These are phyloP conservation scores for Xylaria sp. DNA, from an alignment of 2,329 filamentous ascomycete species.

Conservation along the genomic window DNA sequence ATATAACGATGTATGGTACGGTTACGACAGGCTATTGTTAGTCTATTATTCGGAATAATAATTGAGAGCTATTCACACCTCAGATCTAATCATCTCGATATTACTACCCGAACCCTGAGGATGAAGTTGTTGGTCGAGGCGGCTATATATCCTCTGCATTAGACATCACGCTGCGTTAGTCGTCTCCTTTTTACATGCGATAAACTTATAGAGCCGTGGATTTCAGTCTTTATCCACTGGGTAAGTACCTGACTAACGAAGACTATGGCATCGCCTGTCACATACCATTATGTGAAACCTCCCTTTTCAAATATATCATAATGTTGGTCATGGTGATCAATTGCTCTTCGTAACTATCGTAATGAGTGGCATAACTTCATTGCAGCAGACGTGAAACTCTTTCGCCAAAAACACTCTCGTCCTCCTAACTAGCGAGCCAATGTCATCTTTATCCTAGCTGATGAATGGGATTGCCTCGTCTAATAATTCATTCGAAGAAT, in stretches of 20 bases:
- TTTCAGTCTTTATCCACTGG: too few species aligned
- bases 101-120: not conserved
- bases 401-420: not conserved
- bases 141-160: not conserved
- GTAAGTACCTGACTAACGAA: too few species aligned
- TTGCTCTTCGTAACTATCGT: not conserved
- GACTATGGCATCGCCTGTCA: too few species aligned
- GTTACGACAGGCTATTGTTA: constrained; percentile 8
- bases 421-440: too few species aligned
- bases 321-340: not conserved
- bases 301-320: too few species aligned
- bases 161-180: not conserved
- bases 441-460: not conserved
- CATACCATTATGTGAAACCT: too few species aligned
- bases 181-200: too few species aligned
- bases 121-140: not conserved
- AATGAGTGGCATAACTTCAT: constrained; percentile 1
- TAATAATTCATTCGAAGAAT: not conserved
- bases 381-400: not conserved
- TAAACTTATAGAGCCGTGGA: too few species aligned
- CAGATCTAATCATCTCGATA: too few species aligned
- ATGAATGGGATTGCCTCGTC: not conserved
- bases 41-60: constrained; percentile 1
- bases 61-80: not conserved
- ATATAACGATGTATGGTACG: constrained; percentile 7